Evolutionary conservation across 139 green algal species (phyloP).

Genomic region (Raphidocelis subcapitata): DNA sequence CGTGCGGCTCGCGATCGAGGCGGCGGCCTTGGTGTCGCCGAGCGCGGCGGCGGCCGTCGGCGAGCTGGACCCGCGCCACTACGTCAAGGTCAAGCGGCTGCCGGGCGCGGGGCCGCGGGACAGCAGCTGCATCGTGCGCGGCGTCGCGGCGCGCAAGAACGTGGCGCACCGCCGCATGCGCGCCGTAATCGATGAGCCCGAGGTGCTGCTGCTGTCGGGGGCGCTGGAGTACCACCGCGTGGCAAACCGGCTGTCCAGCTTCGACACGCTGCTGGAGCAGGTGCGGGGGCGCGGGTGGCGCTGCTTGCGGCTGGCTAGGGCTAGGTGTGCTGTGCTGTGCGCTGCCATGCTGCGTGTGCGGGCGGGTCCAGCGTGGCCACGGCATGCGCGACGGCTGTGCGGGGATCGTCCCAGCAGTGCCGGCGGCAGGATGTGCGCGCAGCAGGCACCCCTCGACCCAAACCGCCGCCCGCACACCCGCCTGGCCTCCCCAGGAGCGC

Average conservation of each 20-base stretch:
- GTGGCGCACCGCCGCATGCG: conserved; percentile 81
- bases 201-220: conserved; percentile 53
- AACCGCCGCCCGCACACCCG: no score
- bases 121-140: conserved; percentile 64
- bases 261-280: conserved; percentile 68
- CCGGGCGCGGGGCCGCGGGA: conserved; percentile 33
- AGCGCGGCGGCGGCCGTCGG: conserved; percentile 36
- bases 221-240: conserved; percentile 47
- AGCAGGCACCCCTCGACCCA: no score
- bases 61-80: conserved; percentile 54
- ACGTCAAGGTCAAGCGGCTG: conserved; percentile 78
- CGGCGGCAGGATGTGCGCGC: no score
- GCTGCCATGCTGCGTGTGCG: no score
- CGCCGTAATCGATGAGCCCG: conserved; percentile 58
- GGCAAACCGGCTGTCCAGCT: conserved; percentile 56
- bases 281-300: no score
- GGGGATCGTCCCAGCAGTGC: background rate
- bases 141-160: conserved; percentile 76
- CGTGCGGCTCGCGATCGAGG: conserved; percentile 45
- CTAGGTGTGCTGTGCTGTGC: no score
- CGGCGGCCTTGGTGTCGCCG: conserved; percentile 44
- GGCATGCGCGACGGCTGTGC: background rate
- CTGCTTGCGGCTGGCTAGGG: no score
- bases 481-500: conserved; percentile 37
- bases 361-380: background rate